Evolutionary conservation across 2,329 filamentous ascomycete genomes (phyloP).

Genomic region (Capronia epimyces): DNA sequence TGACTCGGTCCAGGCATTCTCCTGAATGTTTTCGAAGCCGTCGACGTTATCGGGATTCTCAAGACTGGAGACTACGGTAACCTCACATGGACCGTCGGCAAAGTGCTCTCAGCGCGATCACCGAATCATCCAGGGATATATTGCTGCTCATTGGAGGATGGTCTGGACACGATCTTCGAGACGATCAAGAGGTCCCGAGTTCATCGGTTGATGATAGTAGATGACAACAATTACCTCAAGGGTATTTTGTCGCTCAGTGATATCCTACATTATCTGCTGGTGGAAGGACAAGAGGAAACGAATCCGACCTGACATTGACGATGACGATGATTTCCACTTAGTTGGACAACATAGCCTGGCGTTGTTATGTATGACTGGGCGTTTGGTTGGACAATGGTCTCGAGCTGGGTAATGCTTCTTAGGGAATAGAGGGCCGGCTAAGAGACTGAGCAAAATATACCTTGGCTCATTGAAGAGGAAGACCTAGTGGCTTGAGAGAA

Average conservation of each 20-base stretch:
- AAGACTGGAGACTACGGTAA: constrained; percentile 92
- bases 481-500: not conserved
- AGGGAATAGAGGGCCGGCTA: not conserved
- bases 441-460: not conserved
- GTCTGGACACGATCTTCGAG: constrained; percentile 92
- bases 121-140: constrained; percentile 93
- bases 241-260: constrained; percentile 92
- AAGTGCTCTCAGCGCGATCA: constrained; percentile 48
- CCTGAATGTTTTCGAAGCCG: constrained; percentile 94
- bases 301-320: constrained; percentile 4
- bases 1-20: constrained; percentile 49
- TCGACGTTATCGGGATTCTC: constrained; percentile 94
- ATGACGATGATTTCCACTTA: constrained; percentile 6
- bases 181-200: constrained; percentile 93
- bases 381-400: not conserved
- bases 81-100: constrained; percentile 75
- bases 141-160: constrained; percentile 85
- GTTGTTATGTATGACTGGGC: constrained; percentile 5
- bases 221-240: constrained; percentile 78
- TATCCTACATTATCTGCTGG: constrained; percentile 88
- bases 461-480: not conserved
- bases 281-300: constrained; percentile 60
- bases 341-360: constrained; percentile 15
- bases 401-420: not conserved
- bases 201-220: constrained; percentile 86